Conservation (phyloP, 257 asterid species). For the Fraxinus quadrangulata region DNA sequence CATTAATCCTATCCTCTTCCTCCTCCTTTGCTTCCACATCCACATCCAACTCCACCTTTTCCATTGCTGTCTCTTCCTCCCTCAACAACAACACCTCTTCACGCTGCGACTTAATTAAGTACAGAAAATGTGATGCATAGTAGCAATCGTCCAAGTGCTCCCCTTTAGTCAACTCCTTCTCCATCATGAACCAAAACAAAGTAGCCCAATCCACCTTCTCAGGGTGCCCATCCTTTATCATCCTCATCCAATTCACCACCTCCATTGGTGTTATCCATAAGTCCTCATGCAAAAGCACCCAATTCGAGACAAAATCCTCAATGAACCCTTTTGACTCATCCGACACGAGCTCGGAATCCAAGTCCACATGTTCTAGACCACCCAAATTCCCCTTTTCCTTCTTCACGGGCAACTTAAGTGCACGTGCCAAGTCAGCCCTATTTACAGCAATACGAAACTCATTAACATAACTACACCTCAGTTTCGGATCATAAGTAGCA, state of each 20-base stretch:
- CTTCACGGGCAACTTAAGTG: conserved; percentile 59
- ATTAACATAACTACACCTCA: conserved; percentile 50
- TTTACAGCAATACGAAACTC: conserved; percentile 45
- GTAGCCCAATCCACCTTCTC: conserved; percentile 95
- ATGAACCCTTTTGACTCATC: conserved; percentile 60
- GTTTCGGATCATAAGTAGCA: conserved; percentile 56
- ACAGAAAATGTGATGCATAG: conserved; percentile 86
- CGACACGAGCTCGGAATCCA: conserved; percentile 42
- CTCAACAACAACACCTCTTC: conserved; percentile 33
- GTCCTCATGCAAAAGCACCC: conserved; percentile 85
- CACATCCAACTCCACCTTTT: conserved; percentile 30
- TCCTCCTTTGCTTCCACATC: conserved; percentile 32
- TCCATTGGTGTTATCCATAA: conserved; percentile 73
- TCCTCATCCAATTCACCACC: conserved; percentile 57
- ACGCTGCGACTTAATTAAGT: conserved; percentile 62
- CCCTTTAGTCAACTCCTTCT: conserved; percentile 76
- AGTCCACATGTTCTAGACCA: conserved; percentile 50
- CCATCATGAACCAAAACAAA: conserved; percentile 86
- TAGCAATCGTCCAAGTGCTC: conserved; percentile 61
- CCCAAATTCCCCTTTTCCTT: conserved; percentile 49
- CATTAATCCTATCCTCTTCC: conserved; percentile 18
- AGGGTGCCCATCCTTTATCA: conserved; percentile 70
- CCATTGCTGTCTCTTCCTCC: conserved; percentile 30
- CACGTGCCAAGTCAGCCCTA: conserved; percentile 73
- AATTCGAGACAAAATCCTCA: conserved; percentile 49